Evolutionary conservation across 106 monocot species (phyloP).

Genomic region (Platanthera zijinensis): DNA sequence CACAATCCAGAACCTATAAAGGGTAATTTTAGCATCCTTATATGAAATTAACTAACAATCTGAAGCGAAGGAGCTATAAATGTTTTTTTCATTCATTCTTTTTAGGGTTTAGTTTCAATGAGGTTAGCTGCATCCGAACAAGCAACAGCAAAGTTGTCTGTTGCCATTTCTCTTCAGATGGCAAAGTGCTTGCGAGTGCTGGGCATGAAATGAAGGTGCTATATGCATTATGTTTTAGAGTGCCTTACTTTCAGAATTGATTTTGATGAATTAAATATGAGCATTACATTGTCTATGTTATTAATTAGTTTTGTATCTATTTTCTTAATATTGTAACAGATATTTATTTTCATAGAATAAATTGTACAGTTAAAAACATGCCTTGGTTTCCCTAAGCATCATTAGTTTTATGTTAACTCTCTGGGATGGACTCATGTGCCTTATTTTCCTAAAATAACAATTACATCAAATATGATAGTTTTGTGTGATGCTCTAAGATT

Average conservation of each 20-base stretch:
- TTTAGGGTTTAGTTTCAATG: conserved; percentile 63
- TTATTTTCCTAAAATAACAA: neutral
- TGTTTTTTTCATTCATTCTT: neutral
- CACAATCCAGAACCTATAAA: conserved; percentile 66
- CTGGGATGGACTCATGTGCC: neutral
- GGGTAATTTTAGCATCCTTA: conserved; percentile 21
- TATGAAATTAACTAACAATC: neutral
- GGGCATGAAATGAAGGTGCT: conserved; percentile 97
- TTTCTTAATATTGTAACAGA: neutral
- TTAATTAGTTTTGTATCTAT: neutral
- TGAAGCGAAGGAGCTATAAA: neutral
- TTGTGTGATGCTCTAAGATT: neutral
- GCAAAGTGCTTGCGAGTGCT: conserved; percentile 85
- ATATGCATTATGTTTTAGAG: neutral
- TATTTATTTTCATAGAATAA: neutral
- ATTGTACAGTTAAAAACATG: neutral
- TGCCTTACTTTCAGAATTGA: neutral
- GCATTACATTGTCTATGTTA: neutral
- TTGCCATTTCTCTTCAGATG: conserved; percentile 96
- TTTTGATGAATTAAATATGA: neutral
- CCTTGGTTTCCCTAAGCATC: too few relatives aligned
- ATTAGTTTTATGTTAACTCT: too few relatives aligned
- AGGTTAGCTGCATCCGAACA: conserved; percentile 59
- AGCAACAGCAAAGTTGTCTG: conserved; percentile 84
- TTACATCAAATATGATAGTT: neutral